Evolutionary conservation across 106 monocot species (phyloP), one percentile per base, ranked within the genome.

Genomic region (Dactylorhiza incarnata): DNA sequence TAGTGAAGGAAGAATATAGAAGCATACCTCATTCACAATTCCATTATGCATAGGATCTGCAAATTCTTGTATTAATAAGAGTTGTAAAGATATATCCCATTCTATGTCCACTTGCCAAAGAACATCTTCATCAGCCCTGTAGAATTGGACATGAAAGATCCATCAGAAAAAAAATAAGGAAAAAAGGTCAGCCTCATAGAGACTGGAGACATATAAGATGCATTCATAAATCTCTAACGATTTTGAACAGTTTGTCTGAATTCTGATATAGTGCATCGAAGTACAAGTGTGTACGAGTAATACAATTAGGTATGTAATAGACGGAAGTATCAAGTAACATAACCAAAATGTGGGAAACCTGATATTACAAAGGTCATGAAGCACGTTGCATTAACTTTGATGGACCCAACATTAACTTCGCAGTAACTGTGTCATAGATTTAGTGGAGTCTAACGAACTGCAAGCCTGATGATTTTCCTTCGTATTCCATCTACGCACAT

Each of bases 1-100:
- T 29, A 29, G 29, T 29, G 29, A 29, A 29, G 65, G n/a, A 45
- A 67, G 15, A 69, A 16, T 17, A 69, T 6, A 7, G 45, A 45
- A 53, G 72, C 84, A 62, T 45, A 97, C 96, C 89, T 97, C 96
- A 83, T 97, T 97, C 45, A 97, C 79, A 76, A 97, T 91, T 59
- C 96, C 93, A 86, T 97, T 93, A 56, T 29, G 29, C 29, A 2
- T 29, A 2, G 2, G 29, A 29, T 29, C 29, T 29, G 29, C 29
- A 29, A 29, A 29, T 29, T 29, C 29, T 29, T 29, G 29, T 29
- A 49, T 87, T 81, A 80, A 97, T 67, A 49, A 97, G 83, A 66
- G 86, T 85, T 46, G 90, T 84, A 77, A 94, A 91, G 26, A 97
- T 14, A 80, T 87, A 87, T 72, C 86, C 85, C 84, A 97, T 89